A percentile compares a stretch with the other conserved stretches of the same genome.
phyloP scores from a whole-genome alignment of 345 rosid species.

The Cardiospermum halicacabum region DNA sequence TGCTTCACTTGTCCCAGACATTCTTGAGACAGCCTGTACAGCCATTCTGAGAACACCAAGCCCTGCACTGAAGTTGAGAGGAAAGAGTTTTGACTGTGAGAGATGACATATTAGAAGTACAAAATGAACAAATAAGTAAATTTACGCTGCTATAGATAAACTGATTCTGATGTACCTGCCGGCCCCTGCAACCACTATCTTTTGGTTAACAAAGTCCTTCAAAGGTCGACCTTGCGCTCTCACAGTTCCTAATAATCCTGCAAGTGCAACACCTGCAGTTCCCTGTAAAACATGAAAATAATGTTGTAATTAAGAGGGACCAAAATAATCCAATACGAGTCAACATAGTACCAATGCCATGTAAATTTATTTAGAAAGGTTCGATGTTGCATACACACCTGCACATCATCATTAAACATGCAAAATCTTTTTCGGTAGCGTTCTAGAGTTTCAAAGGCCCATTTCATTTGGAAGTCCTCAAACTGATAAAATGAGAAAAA shows the following conservation, averaged over 20 bases:
- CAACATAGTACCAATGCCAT: slow-evolving; percentile 3
- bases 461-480: slow-evolving; percentile 96
- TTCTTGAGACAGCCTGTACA: slow-evolving; percentile 66
- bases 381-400: slow-evolving; percentile 42
- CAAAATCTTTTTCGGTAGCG: slow-evolving; percentile 83
- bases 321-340: slow-evolving; percentile 10
- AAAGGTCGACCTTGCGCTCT: slow-evolving; percentile 90
- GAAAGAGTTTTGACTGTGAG: slow-evolving; percentile 11
- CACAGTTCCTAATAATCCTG: slow-evolving; percentile 86
- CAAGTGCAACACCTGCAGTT: slow-evolving; percentile 99
- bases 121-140: neutral
- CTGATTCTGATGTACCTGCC: slow-evolving; percentile 61
- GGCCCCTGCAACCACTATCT: slow-evolving; percentile 98
- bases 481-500: slow-evolving; percentile 46
- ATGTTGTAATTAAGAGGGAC: slow-evolving; percentile 12
- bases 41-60: slow-evolving; percentile 91
- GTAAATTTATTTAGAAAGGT: slow-evolving; percentile 2
- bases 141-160: neutral
- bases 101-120: slow-evolving; percentile 6
- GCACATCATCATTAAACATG: slow-evolving; percentile 98
- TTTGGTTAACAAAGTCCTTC: slow-evolving; percentile 81
- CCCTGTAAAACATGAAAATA: slow-evolving; percentile 50
- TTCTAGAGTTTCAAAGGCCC: slow-evolving; percentile 95
- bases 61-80: slow-evolving; percentile 75
- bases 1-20: slow-evolving; percentile 59